Evolutionary conservation across 148 eudicot species (phyloP).

Genomic region (Nyssa sinensis): DNA sequence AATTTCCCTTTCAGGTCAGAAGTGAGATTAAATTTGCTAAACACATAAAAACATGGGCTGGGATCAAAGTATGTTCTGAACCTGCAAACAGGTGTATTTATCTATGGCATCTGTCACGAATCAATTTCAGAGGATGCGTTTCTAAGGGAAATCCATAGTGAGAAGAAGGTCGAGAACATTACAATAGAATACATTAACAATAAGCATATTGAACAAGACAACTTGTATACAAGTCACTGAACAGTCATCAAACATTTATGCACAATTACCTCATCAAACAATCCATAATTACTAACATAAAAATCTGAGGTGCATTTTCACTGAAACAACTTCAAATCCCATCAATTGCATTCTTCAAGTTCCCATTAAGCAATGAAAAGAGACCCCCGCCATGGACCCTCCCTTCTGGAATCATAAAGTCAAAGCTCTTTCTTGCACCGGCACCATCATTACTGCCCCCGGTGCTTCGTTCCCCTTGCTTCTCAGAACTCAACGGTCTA

Average conservation of each 20-base stretch:
- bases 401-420: constrained; percentile 59
- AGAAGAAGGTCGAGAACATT: background rate
- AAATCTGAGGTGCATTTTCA: background rate
- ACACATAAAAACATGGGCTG: no score
- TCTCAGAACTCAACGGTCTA: constrained; percentile 28
- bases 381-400: constrained; percentile 95
- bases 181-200: background rate
- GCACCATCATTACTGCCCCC: constrained; percentile 11
- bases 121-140: no score
- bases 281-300: constrained; percentile 21
- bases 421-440: constrained; percentile 11
- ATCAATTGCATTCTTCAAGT: constrained; percentile 53
- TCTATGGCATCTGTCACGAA: no score
- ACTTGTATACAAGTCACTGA: background rate
- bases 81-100: no score
- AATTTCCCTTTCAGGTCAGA: no score
- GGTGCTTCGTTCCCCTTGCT: constrained; percentile 23
- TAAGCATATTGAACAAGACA: background rate
- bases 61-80: no score
- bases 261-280: constrained; percentile 22
- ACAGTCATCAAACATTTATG: constrained; percentile 17
- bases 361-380: constrained; percentile 73
- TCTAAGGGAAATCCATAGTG: background rate
- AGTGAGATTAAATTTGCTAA: no score
- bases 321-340: constrained; percentile 30